Evolutionary conservation across 1,139 yeast genomes (phyloP).

Genomic region (Suhomyces choctaworum): DNA sequence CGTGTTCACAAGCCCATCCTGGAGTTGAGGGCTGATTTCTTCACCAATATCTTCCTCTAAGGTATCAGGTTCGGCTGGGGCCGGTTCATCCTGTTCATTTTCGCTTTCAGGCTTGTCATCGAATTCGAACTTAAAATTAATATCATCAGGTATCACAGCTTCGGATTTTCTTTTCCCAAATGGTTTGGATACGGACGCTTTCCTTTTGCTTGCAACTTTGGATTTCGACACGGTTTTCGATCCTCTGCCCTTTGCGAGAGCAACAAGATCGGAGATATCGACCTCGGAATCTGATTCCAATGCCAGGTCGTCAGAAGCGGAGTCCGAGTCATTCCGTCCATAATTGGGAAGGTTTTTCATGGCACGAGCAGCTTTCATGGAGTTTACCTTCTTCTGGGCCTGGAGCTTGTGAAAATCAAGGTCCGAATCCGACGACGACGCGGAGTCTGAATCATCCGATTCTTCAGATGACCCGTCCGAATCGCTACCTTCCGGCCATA

Average conservation of each 20-base stretch:
- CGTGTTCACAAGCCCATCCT: slow-evolving; percentile 12
- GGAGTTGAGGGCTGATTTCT: slow-evolving; percentile 37
- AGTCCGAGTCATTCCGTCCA: slow-evolving; percentile 6
- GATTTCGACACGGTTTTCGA: slow-evolving; percentile 7
- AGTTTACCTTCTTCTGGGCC: slow-evolving; percentile 60
- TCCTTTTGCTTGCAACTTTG: slow-evolving; percentile 14
- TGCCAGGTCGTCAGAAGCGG: slow-evolving; percentile 9
- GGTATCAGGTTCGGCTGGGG: slow-evolving; percentile 7
- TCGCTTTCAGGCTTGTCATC: slow-evolving; percentile 31
- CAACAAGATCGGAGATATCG: slow-evolving; percentile 15
- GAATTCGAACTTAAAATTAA: slow-evolving; percentile 60
- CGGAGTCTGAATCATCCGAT: slow-evolving; percentile 65
- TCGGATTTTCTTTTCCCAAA: slow-evolving; percentile 43
- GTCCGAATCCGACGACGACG: slow-evolving; percentile 46
- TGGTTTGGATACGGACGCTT: slow-evolving; percentile 25
- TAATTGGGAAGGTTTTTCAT: slow-evolving; percentile 31
- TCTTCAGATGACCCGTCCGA: slow-evolving; percentile 28
- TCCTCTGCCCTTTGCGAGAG: slow-evolving; percentile 10
- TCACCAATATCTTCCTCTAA: slow-evolving; percentile 70
- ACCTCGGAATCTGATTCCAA: slow-evolving; percentile 13
- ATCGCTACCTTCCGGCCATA: slow-evolving; percentile 27
- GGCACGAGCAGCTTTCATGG: slow-evolving; percentile 52
- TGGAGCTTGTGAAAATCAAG: slow-evolving; percentile 71
- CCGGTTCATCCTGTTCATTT: slow-evolving; percentile 22
- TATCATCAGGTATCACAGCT: slow-evolving; percentile 48